Evolutionary conservation across 805 yeast genomes (phyloP).

Genomic region (Suhomyces sp.): DNA sequence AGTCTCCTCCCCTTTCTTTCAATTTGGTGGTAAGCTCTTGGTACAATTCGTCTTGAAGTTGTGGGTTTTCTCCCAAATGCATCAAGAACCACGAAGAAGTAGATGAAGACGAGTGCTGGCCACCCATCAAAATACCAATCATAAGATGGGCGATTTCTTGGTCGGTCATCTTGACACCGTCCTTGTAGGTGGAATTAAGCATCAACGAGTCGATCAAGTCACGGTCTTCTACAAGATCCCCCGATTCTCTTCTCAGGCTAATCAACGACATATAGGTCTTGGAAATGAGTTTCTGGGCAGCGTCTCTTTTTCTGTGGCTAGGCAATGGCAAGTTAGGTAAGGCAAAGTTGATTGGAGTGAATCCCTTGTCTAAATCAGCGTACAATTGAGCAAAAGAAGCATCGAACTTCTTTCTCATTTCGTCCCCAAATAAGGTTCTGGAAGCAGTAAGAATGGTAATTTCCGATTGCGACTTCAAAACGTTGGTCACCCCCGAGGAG

Average conservation of each 20-base stretch:
- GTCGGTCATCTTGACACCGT: constrained; percentile 92
- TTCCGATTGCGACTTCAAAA: constrained; percentile 87
- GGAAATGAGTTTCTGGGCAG: constrained; percentile 81
- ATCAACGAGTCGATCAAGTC: constrained; percentile 88
- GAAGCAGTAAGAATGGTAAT: constrained; percentile 96
- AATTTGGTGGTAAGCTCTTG: constrained; percentile 69
- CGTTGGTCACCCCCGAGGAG: constrained; percentile 52
- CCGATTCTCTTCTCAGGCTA: constrained; percentile 64
- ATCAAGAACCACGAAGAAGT: constrained; percentile 94
- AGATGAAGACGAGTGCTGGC: constrained; percentile 96
- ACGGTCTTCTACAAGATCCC: constrained; percentile 72
- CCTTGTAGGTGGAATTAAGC: constrained; percentile 82
- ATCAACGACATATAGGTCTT: constrained; percentile 79
- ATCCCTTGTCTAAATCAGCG: constrained; percentile 93
- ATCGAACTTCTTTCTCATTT: constrained; percentile 79
- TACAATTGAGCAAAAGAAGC: constrained; percentile 80
- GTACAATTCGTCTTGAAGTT: constrained; percentile 76
- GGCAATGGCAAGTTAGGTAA: constrained; percentile 93
- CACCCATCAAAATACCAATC: constrained; percentile 98
- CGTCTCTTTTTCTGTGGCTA: constrained; percentile 77
- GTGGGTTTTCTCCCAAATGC: constrained; percentile 85
- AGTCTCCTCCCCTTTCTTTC: constrained; percentile 34
- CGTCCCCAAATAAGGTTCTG: constrained; percentile 86
- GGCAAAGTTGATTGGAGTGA: constrained; percentile 92
- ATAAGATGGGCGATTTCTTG: constrained; percentile 89